Evolutionary conservation across 2,329 filamentous ascomycete species (phyloP), one percentile per base, ranked within the genome.

Genomic region (Aureobasidium lini): DNA sequence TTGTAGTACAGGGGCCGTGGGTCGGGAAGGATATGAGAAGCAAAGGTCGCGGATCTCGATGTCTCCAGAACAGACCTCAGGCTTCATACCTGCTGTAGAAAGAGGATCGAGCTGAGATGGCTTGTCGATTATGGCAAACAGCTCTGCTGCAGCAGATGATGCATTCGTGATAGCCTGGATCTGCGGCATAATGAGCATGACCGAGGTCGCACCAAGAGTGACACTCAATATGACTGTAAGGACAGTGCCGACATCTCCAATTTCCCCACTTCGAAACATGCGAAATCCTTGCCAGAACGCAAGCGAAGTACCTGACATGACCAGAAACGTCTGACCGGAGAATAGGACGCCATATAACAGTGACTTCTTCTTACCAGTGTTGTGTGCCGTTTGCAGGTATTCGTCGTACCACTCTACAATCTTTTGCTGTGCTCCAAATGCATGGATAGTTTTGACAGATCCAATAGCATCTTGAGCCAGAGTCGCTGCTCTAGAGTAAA

Each of bases 21-120:
- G 61, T 64, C 74, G 68, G 6, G 75, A 0, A 15, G 88, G 88
- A 66, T 92, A 92, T 1, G 86, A 82, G 66, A 92, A 91, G n/a
- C 79, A 81, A 10, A 92, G 81, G 43, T 83, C 76, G 10, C 82
- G 73, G 31, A 92, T 82, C 5, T 79, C 72, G 50, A 89, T 85
- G 54, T 86, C 80, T 8, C 71, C 71, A 9, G 43, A 48, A 31
- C 67, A 69, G 6, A 48, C 32, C 10, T 34, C 37, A 3, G 68
- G 69, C 32, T 62, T 54, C 32, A 60, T 61, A 16, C 70, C 68
- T 13, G 57, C 58, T 11, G 63, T 28, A 31, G 64, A 57, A 3
- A 75, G 64, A 0, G 76, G 71, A 62, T 79, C 74, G 1, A 77
- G 65, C 11, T 67, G 62, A 0, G 75, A 76, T 8, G 64, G 40